phyloP scores from a whole-genome alignment of 768 basidiomycete genomes.

The Russula dissimulans region DNA sequence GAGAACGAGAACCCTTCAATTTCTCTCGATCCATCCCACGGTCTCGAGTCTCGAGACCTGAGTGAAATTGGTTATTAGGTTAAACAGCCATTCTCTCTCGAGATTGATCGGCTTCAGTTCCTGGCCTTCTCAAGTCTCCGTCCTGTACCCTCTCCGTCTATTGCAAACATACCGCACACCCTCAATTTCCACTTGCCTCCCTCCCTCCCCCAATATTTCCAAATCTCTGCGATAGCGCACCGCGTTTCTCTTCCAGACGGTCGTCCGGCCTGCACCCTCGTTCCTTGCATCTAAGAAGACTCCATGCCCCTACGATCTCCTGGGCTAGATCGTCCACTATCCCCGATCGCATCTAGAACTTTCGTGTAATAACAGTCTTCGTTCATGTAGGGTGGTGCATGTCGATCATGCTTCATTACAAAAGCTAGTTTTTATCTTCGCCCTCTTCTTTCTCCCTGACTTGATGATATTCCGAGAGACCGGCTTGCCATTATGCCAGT shows the following conservation, averaged over 20 bases:
- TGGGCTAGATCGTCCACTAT: slow-evolving; percentile 1
- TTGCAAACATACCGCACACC: neutral
- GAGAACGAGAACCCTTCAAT: neutral
- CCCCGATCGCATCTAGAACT: slow-evolving; percentile 3
- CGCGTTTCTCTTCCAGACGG: neutral
- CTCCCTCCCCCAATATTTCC: neutral
- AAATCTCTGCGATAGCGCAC: neutral
- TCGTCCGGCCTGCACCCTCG: neutral
- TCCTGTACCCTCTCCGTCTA: neutral
- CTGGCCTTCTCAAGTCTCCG: neutral
- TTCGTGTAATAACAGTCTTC: neutral
- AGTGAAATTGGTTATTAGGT: neutral
- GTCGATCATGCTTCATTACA: neutral
- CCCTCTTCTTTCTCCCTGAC: neutral
- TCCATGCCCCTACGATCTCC: neutral
- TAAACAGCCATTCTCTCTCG: neutral
- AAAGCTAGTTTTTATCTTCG: neutral
- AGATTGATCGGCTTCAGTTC: neutral
- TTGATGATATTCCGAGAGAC: neutral
- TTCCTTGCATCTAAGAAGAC: slow-evolving; percentile 2
- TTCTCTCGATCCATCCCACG: neutral
- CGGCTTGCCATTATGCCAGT: neutral
- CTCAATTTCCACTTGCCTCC: slow-evolving; percentile 2
- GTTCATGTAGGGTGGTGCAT: neutral
- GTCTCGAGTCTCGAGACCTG: neutral